A percentile compares a stretch with the other conserved stretches of the same genome.
Conservation (phyloP, 1,284 basidiomycete genomes). For the Mycena sp. region DNA sequence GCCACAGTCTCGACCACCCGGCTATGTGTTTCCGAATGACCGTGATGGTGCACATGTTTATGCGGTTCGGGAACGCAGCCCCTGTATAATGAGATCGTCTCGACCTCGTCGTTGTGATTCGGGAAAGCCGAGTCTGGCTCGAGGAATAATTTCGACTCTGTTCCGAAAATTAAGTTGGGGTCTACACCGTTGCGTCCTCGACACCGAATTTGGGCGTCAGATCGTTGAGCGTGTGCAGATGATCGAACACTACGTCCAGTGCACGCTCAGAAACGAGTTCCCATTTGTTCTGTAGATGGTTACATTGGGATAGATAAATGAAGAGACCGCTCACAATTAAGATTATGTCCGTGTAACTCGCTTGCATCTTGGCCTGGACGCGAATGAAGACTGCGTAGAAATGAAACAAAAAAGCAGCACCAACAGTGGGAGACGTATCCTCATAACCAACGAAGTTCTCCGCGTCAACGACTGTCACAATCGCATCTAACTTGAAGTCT, state of each 20-base stretch:
- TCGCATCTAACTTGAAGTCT: slow-evolving; percentile 86
- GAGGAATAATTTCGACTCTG: slow-evolving; percentile 81
- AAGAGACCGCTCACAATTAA: slow-evolving; percentile 67
- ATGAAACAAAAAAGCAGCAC: not conserved
- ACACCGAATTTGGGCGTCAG: slow-evolving; percentile 84
- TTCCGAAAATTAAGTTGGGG: slow-evolving; percentile 82
- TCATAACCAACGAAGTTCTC: slow-evolving; percentile 92
- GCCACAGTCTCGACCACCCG: not conserved
- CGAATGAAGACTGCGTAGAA: not conserved
- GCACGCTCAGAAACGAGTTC: slow-evolving; percentile 81
- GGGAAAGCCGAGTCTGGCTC: slow-evolving; percentile 35
- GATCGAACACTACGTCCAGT: slow-evolving; percentile 85
- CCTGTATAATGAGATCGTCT: slow-evolving; percentile 72
- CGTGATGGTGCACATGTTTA: slow-evolving; percentile 38
- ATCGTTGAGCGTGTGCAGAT: slow-evolving; percentile 90
- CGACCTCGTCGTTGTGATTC: slow-evolving; percentile 82
- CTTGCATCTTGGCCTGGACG: slow-evolving; percentile 91
- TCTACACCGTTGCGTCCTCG: slow-evolving; percentile 72
- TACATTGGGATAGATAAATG: not conserved
- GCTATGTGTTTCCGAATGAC: not conserved
- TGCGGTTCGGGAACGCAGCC: slow-evolving; percentile 47
- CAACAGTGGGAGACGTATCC: slow-evolving; percentile 58
- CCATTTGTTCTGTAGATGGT: slow-evolving; percentile 80
- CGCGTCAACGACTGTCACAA: slow-evolving; percentile 89
- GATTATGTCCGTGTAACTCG: slow-evolving; percentile 91